Evolutionary conservation across 495 filamentous ascomycete genomes (phyloP), one percentile per base, ranked within the genome.

Genomic region (Penicillium manginii): DNA sequence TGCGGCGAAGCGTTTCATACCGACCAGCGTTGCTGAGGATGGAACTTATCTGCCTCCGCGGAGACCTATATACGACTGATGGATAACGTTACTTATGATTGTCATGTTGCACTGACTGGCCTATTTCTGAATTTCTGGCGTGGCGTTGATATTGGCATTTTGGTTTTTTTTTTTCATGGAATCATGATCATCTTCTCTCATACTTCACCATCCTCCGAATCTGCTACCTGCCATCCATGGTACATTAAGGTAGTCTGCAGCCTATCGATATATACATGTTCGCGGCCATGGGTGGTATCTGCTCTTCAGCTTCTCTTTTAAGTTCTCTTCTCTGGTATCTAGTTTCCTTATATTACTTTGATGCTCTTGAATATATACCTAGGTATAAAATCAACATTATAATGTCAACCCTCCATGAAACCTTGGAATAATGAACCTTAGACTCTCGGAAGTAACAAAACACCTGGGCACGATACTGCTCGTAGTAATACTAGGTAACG

Each of bases 1-100:
- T 2, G 50, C 57, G 21, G 59, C 58, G 6, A 67, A 69, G 32
- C 50, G 67, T 12, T 69, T 67, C 50, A 54, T 62, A 3, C 64
- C 64, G 0, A 59, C 56, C 0, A 52, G 50, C 8, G 43, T 68
- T 14, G 57, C 57, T 0, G 62, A 65, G 19, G 57, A 68, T 54
- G 37, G 22, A 7, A 22, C 17, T 42, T 65, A 65, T 17, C 39
- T 51, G 6, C 55, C 57, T n/a, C 48, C 60, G 8, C 62, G 67
- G 14, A 56, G 67, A 31, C 64, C 61, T 4, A 54, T 64, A 23
- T 67, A 67, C 15, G 55, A 62, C 31, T 62, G 23, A 62, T 18
- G 46, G 29, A 43, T 43, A 43, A 21, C 17, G 40, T 9, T 19
- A 17, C 17, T n/a, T 19, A 43, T 43, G 40, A 43, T 43, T 17